Base-by-base conservation (phyloP, 805 yeast genomes). In the Schwanniomyces sp. region DNA sequence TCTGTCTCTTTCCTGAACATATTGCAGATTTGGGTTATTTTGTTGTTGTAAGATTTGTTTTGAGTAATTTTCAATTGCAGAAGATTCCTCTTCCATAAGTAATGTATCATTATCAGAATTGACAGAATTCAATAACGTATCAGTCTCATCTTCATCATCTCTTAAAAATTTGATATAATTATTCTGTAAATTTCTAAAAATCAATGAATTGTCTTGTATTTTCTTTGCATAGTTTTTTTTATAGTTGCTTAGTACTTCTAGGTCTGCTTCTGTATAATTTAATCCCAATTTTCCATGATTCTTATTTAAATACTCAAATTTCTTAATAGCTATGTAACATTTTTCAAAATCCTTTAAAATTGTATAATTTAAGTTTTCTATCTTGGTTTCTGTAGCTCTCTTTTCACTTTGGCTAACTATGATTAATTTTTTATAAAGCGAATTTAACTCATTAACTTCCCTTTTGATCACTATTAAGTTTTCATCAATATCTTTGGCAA, bases 341-440 rank as follows among this genome's bases (percentile, higher is more conserved):
- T 78, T 75, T 62, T 91, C 96, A 52, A 92, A 87, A 50, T 77
- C 73, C 56, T 82, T 81, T 27, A 96, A 88, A 43, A 92, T 84
- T 16, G 78, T 74, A 55, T 81, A 84, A 47, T 92, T 89, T 54
- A 91, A 66, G 44, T 80, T 80, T 59, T 94, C 97, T 50, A 94
- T 90, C 60, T 82, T 81, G 43, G 77, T 78, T 53, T 91, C 97
- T 54, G 89, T 86, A 29, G 74, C 74, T 12, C 83, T 78, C 51
- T 90, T 82, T 65, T 94, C 98, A 55, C 81, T 85, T 62, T 90
- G 88, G 17, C 94, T 94, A 2, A 97, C 96, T 30, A 94, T 77
- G 11, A 92, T 75, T 55, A 91, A 85, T 67, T 85, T 87, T 63
- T 86, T 85, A 64, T 94, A 94, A 30, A 90, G 66, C 36, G 78